Base-by-base conservation (phyloP, 1,139 yeast genomes). In the Geotrichum cucujoidarum region DNA sequence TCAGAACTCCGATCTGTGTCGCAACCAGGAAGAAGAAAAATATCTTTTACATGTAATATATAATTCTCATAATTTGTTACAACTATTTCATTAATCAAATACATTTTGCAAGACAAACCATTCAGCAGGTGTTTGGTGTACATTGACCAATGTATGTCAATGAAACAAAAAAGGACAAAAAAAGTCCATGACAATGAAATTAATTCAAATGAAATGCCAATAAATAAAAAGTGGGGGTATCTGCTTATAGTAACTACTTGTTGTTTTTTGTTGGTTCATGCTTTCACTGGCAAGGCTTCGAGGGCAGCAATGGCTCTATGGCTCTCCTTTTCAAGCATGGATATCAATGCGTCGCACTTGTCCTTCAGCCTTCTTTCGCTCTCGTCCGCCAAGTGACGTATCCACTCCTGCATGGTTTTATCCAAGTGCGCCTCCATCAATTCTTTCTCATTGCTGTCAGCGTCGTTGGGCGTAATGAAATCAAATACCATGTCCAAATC, bases 391-490 rank as follows among this genome's bases (percentile, higher is more conserved):
- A 77, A 74, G 55, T 74, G 71, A 40, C 62, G 63, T 18, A 86
- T 67, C 95, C 95, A 88, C 53, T 83, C 78, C 45, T 73, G 73
- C 16, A 88, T 76, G 0, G 87, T 79, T 83, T 83, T 78, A 24
- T 76, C 72, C 57, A 83, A 71, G 58, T 84, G 90, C 14, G 39
- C 17, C 22, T 3, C 16, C 24, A 10, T 17, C 21, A 8, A 37
- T 4, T 11, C 27, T 3, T 25, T 27, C 24, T 11, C 13, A 17
- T n/a, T 8, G 22, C 18, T 13, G 34, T 16, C 35, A 30, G 37
- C 17, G 11, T 30, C 16, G 8, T 18, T 18, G 5, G 37, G 18
- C 17, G 43, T 31, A 20, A 74, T 56, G 27, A 67, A 69, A 8
- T 70, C 69, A 44, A 71, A 64, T 1, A 71, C 63, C 32, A 50